These are phyloP conservation scores for Linum tenue DNA, from an alignment of 345 rosid species.

Conservation along the genomic window DNA sequence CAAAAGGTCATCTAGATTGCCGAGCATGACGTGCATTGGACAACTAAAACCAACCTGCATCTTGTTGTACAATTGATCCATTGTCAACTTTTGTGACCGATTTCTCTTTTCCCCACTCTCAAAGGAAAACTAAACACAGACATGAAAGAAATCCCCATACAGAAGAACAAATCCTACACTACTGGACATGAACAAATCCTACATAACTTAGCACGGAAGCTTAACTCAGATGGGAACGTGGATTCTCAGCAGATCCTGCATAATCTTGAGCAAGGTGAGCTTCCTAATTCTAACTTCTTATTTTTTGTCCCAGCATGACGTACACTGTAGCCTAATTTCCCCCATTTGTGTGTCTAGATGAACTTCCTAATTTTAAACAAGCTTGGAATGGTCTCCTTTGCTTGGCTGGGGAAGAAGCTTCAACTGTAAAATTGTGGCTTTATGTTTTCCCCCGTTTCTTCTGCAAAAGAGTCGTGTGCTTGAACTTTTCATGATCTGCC, in stretches of 20 bases:
- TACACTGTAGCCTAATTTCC: no score
- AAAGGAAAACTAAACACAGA: no score
- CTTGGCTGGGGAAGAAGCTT: conserved; percentile 29
- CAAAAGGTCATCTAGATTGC: no score
- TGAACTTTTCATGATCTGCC: neutral
- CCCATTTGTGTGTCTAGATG: conserved; percentile 33
- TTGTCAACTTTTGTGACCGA: no score
- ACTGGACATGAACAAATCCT: no score
- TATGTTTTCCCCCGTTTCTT: no score
- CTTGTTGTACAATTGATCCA: no score
- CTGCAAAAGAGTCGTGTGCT: neutral
- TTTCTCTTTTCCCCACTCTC: no score
- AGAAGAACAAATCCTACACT: no score
- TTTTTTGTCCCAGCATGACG: neutral
- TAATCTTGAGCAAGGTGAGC: conserved; percentile 65
- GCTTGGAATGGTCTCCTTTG: conserved; percentile 56
- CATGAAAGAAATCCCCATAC: no score
- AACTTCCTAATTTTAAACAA: conserved; percentile 56
- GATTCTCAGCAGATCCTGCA: conserved; percentile 65
- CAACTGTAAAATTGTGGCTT: neutral
- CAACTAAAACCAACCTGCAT: no score
- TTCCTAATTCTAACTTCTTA: neutral
- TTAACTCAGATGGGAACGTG: conserved; percentile 70
- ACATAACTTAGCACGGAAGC: conserved; percentile 57
- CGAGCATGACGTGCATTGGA: no score